Evolutionary conservation across 2,329 filamentous ascomycete genomes (phyloP).

Genomic region (Xylaria sp.): DNA sequence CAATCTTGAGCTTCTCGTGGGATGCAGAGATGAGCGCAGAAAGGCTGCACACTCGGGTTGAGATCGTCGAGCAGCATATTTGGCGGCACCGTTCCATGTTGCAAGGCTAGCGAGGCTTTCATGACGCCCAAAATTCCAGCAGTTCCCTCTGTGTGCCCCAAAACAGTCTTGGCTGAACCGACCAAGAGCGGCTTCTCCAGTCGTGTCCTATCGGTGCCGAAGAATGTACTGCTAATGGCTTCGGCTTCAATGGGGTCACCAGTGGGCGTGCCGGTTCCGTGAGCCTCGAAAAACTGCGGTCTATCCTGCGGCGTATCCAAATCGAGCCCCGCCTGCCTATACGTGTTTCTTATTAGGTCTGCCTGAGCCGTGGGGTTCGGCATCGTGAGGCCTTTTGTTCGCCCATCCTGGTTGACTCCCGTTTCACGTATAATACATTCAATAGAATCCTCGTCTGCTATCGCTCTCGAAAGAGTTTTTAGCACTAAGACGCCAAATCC

Average conservation of each 20-base stretch:
- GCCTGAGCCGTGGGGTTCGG: constrained; percentile 28
- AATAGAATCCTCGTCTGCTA: constrained; percentile 43
- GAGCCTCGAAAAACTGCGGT: constrained; percentile 33
- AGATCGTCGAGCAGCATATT: constrained; percentile 17
- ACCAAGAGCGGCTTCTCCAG: constrained; percentile 4
- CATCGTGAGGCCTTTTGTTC: constrained; percentile 28
- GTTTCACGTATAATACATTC: constrained; percentile 44
- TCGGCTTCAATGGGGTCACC: constrained; percentile 35
- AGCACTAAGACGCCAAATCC: constrained; percentile 45
- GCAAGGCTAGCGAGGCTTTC: constrained; percentile 10
- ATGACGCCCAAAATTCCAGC: constrained; percentile 24
- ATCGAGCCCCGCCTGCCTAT: constrained; percentile 26
- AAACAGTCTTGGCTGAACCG: constrained; percentile 21
- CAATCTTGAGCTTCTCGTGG: constrained; percentile 3
- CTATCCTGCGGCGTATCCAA: neutral
- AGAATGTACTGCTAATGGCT: constrained; percentile 28
- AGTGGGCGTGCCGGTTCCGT: constrained; percentile 32
- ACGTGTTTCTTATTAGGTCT: constrained; percentile 28
- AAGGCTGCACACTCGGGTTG: constrained; percentile 11
- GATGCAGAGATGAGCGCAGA: neutral
- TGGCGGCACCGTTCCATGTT: constrained; percentile 5
- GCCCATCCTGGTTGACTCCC: constrained; percentile 34
- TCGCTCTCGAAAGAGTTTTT: constrained; percentile 42
- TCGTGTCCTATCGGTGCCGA: neutral
- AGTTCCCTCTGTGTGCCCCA: constrained; percentile 26